These are phyloP conservation scores for Lithospermum erythrorhizon DNA, from an alignment of 257 asterid genomes.

Conservation along the genomic window DNA sequence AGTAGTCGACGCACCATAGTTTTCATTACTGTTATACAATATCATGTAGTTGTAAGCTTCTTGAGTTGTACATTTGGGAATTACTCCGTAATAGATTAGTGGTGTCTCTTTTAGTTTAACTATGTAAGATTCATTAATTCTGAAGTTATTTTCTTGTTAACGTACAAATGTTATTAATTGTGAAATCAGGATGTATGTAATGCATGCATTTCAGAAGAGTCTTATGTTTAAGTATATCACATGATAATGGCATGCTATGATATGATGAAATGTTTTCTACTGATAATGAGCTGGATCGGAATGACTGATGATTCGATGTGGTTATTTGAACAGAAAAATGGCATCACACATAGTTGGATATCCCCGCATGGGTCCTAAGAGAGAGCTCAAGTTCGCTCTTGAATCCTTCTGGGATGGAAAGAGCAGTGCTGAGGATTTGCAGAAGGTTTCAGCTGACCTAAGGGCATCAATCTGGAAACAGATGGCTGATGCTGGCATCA, in stretches of 20 bases:
- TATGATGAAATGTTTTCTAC: neutral
- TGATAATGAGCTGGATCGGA: neutral
- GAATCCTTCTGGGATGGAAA: conserved; percentile 55
- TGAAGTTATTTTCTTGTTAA: too few species aligned
- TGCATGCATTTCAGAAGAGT: too few species aligned
- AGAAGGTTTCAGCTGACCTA: conserved; percentile 35
- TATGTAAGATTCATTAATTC: too few species aligned
- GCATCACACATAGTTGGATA: conserved; percentile 52
- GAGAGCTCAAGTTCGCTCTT: conserved; percentile 48
- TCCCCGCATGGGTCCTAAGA: conserved; percentile 52
- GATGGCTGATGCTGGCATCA: conserved; percentile 45
- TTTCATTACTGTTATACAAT: too few species aligned
- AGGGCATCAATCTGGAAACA: conserved; percentile 51
- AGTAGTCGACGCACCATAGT: too few species aligned
- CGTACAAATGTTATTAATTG: too few species aligned
- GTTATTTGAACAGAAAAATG: conserved; percentile 26
- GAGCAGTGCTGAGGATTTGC: conserved; percentile 44
- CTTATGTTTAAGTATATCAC: too few species aligned
- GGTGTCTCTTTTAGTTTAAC: too few species aligned
- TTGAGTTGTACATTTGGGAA: too few species aligned
- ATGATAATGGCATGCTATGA: neutral
- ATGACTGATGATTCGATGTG: conserved; percentile 3
- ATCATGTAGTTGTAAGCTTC: too few species aligned
- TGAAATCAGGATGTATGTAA: too few species aligned
- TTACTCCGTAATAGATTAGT: too few species aligned